Conservation (phyloP, 441 rosid genomes). For the Adansonia gregorii region DNA sequence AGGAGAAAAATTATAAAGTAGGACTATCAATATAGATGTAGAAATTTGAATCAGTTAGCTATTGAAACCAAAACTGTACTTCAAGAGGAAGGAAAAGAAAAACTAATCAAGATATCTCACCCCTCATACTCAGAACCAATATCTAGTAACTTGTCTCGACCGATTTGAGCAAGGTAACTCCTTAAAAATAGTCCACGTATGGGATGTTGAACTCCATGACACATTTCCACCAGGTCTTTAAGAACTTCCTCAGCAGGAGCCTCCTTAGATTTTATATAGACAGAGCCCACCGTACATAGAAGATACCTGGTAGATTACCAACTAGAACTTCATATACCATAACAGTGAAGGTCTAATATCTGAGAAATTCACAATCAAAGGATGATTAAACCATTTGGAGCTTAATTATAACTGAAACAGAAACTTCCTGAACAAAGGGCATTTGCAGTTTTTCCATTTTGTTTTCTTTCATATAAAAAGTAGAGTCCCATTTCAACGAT, state of each 20-base stretch:
- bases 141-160: conserved; percentile 84
- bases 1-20: not conserved
- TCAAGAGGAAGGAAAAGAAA: conserved; percentile 12
- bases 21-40: not conserved
- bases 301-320: conserved; percentile 63
- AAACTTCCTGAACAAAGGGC: not conserved
- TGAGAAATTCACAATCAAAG: not conserved
- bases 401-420: not conserved
- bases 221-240: conserved; percentile 89
- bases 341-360: not conserved
- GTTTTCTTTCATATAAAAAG: not conserved
- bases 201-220: conserved; percentile 87
- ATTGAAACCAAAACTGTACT: conserved; percentile 7
- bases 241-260: conserved; percentile 80
- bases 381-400: not conserved
- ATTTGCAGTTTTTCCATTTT: not conserved
- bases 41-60: conserved; percentile 17
- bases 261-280: conserved; percentile 77
- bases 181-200: conserved; percentile 81
- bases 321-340: not conserved
- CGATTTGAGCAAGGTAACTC: conserved; percentile 86
- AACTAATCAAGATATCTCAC: conserved; percentile 40
- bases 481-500: not conserved
- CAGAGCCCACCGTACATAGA: conserved; percentile 89
- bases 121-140: conserved; percentile 73